Evolutionary conservation across 2,329 filamentous ascomycete species (phyloP).

Genomic region (Talaromyces sp.): DNA sequence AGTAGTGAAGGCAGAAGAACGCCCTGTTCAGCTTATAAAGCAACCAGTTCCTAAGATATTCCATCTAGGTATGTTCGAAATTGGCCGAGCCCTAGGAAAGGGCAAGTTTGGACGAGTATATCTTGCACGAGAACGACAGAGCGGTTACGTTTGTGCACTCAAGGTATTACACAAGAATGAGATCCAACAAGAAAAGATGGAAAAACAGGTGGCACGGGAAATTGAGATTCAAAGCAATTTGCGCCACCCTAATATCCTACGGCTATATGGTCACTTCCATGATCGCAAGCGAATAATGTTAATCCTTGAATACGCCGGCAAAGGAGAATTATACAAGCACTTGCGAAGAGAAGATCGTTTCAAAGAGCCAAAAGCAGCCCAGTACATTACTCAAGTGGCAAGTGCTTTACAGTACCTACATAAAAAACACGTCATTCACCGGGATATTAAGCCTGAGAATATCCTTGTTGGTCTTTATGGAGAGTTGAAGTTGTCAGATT

Average conservation of each 20-base stretch:
- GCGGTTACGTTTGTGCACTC: conserved; percentile 75
- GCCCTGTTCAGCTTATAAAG: conserved; percentile 44
- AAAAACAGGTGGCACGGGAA: conserved; percentile 80
- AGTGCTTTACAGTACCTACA: conserved; percentile 83
- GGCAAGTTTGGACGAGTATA: conserved; percentile 85
- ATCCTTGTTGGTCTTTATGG: conserved; percentile 93
- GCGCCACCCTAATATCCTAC: conserved; percentile 76
- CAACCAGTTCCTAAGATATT: conserved; percentile 58
- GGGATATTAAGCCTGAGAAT: conserved; percentile 96
- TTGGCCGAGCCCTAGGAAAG: conserved; percentile 77
- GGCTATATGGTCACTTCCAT: conserved; percentile 81
- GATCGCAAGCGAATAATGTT: conserved; percentile 81
- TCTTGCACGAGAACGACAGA: conserved; percentile 70
- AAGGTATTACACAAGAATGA: conserved; percentile 84
- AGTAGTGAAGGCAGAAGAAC: neutral
- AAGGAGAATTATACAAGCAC: conserved; percentile 84
- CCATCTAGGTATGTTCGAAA: conserved; percentile 91
- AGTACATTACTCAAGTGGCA: conserved; percentile 84
- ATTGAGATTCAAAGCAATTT: conserved; percentile 86
- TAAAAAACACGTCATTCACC: conserved; percentile 93
- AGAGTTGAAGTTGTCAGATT: conserved; percentile 96
- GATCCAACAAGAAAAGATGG: conserved; percentile 70
- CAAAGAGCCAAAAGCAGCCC: conserved; percentile 76
- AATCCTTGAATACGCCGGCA: conserved; percentile 78
- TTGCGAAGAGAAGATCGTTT: conserved; percentile 71